Base-by-base conservation (phyloP, 1,139 yeast species). In the Ogataea hybrid region DNA sequence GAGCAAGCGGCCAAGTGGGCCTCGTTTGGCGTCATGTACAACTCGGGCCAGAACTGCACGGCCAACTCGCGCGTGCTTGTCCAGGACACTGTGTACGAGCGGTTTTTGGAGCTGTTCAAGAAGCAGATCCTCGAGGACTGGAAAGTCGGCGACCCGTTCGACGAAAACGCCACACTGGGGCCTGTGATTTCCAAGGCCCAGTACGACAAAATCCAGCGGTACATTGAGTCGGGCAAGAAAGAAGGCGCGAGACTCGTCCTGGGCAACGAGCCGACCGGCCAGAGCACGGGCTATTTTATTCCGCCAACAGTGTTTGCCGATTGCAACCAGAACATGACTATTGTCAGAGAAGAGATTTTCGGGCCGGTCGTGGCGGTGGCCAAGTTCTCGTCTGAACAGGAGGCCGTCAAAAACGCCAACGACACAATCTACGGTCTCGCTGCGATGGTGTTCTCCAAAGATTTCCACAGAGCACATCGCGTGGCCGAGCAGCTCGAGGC, bases 11-110 rank as follows among this genome's bases (percentile, higher is more conserved):
- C 84, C 27, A 84, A 84, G 61, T 86, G 94, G 84, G 81, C 90
- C 34, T 88, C 92, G 20, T 69, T 78, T 51, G 97, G 96, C 54
- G 79, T 89, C 49, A 81, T 86, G 74, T 75, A 73, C 63, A 89
- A 89, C 67, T 79, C 84, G 58, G 97, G 97, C 33, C 96, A 89
- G 66, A 83, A 88, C 40, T 89, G 97, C 70, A 87, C 94, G 32
- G 88, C 95, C 42, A 88, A 90, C 44, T 88, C 92, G 48, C 73
- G 97, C 51, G 74, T 88, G 31, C 84, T 84, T 53, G 84, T 87
- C 25, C 89, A 87, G 52, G 80, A 76, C 42, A 64, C 71, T 2
- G 66, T 87, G 31, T 84, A 84, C 60, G 94, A 87, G 44, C 68
- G 77, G 57, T 86, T 85, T 62, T 64, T 85, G 36, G 57, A 64